These are phyloP conservation scores for Monilinia polystroma DNA, from an alignment of 2,329 filamentous ascomycete species.

Conservation along the genomic window DNA sequence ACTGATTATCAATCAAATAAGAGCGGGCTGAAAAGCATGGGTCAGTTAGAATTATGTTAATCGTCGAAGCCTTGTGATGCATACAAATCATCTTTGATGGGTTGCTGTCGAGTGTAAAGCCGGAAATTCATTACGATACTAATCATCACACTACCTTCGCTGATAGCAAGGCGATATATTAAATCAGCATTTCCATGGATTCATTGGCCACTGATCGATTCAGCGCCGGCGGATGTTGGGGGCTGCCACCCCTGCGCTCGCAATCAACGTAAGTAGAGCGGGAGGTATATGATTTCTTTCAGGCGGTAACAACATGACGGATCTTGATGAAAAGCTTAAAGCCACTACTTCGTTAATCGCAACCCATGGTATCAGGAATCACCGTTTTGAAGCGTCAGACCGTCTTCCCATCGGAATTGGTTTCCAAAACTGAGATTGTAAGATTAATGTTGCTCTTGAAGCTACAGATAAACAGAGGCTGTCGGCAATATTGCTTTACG, in stretches of 20 bases:
- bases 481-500: conserved; percentile 50
- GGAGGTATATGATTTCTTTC: conserved; percentile 52
- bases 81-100: no score
- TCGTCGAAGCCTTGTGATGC: no score
- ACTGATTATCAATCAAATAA: no score
- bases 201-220: conserved; percentile 48
- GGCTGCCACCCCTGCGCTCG: conserved; percentile 55
- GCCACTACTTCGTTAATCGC: neutral
- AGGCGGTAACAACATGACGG: conserved; percentile 38
- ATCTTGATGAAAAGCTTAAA: conserved; percentile 23
- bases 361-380: neutral
- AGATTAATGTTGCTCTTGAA: conserved; percentile 41
- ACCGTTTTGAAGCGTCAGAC: neutral
- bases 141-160: neutral
- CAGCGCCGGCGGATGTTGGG: conserved; percentile 69
- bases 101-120: no score
- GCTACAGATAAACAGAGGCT: conserved; percentile 34
- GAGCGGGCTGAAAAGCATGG: no score
- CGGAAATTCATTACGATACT: no score
- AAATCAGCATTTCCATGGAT: conserved; percentile 19
- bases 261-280: conserved; percentile 58
- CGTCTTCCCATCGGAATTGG: conserved; percentile 49
- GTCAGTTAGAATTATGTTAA: no score
- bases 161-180: neutral
- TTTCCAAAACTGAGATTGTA: conserved; percentile 47